Evolutionary conservation across 83 land plant genomes (phyloP), one percentile per base, ranked within the genome.

Genomic region (Diphasiastrum complanatum): DNA sequence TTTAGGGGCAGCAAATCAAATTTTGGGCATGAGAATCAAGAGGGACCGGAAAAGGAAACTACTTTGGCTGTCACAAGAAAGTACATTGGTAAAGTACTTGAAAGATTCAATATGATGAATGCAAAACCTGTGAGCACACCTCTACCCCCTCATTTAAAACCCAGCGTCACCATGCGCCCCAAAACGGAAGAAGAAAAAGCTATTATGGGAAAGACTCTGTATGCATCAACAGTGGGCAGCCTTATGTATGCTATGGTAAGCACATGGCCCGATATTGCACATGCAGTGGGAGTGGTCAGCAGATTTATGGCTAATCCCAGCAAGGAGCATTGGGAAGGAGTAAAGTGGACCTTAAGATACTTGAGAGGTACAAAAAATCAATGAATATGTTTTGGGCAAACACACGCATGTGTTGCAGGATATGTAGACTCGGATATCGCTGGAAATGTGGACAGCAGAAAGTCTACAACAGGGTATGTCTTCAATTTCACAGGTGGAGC

Each of bases 171-270:
- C 2, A n/a, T 37, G 26, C 6, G 49, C 23, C 34, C 51, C 4
- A 43, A 5, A n/a, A 32, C 29, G 12, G 32, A 66, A 37, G 70
- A 55, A 14, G 32, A 29, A 27, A 25, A 29, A 51, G 12, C n/a
- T n/a, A 60, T 45, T 24, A 62, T 63, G 67, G 2, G 12, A 25
- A 37, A 30, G 3, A 31, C 63, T 41, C 47, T 61, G 23, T 71
- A 63, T 32, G 49, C 35, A 19, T 51, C 48, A 25, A 52, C 37
- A 25, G 47, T 63, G 41, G 74, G 74, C 1, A 51, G 49, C 28
- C 45, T 63, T 20, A 63, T 71, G 68, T 71, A 63, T 56, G 68
- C 74, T 4, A 71, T 71, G 74, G 61, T 63, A 22, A 14, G 11
- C 63, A 60, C 51, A 43, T 8, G 19, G 14, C 51, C 63, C 6